phyloP scores from a whole-genome alignment of 148 eudicot species.

The Fagopyrum esculentum region DNA sequence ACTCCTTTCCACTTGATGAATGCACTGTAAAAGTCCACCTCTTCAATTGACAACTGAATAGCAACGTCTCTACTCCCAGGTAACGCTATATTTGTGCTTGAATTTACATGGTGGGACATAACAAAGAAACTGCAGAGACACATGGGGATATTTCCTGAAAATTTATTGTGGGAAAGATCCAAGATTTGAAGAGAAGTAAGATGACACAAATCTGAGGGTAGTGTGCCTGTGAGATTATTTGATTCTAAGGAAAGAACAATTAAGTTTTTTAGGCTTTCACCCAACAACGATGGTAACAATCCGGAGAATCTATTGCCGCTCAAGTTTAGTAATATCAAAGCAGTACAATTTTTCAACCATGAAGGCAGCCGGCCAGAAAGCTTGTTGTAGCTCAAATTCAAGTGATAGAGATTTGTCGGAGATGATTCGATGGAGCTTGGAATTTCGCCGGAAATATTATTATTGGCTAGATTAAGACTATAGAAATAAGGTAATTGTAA shows the following conservation, averaged over 20 bases:
- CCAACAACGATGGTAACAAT: background rate
- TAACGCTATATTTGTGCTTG: too few species aligned
- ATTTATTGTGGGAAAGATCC: background rate
- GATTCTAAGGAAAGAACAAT: background rate
- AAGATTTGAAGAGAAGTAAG: background rate
- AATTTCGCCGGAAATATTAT: background rate
- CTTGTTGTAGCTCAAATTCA: background rate
- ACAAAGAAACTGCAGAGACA: too few species aligned
- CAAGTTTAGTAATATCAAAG: background rate
- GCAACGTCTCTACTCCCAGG: too few species aligned
- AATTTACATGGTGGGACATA: too few species aligned
- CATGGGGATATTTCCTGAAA: too few species aligned
- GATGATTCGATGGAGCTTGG: background rate
- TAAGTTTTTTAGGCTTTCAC: background rate
- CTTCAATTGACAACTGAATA: background rate
- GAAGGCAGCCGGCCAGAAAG: too few species aligned
- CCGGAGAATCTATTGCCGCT: background rate
- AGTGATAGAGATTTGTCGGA: background rate
- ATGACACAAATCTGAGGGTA: background rate
- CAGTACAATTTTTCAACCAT: too few species aligned
- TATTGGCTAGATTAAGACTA: background rate
- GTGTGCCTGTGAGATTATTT: background rate
- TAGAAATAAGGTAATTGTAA: too few species aligned
- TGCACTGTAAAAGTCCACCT: background rate
- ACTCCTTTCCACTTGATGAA: background rate